These are phyloP conservation scores for Didymella arachidicola DNA, from an alignment of 2,329 filamentous ascomycete genomes.

Conservation along the genomic window DNA sequence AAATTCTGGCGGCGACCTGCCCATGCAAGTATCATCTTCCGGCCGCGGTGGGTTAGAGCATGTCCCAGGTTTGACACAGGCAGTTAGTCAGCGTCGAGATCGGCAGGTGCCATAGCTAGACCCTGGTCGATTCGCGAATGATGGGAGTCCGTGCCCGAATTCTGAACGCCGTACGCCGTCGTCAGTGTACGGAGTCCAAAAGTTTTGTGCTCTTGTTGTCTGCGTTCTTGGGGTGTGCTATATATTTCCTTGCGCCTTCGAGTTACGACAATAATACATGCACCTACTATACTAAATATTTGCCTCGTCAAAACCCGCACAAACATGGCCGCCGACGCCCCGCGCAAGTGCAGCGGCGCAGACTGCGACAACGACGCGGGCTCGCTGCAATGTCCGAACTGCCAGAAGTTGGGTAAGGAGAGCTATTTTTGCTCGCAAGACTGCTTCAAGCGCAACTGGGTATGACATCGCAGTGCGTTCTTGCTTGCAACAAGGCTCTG, in stretches of 20 bases:
- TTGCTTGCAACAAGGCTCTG: constrained; percentile 27
- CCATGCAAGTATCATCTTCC: constrained; percentile 4
- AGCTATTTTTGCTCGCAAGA: constrained; percentile 98
- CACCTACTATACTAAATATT: background rate
- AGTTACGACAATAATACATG: background rate
- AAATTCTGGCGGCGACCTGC: constrained; percentile 14
- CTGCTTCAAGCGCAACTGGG: constrained; percentile 99
- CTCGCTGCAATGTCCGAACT: constrained; percentile 90
- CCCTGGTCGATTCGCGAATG: constrained; percentile 17
- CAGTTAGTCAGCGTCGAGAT: constrained; percentile 34
- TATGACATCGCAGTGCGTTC: constrained; percentile 55
- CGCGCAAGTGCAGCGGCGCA: constrained; percentile 77
- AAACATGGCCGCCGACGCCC: constrained; percentile 51
- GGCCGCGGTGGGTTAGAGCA: constrained; percentile 30
- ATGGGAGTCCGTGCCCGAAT: background rate
- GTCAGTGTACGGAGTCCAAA: constrained; percentile 7
- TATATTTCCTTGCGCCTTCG: constrained; percentile 9
- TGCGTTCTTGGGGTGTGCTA: constrained; percentile 1
- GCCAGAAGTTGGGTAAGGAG: constrained; percentile 86
- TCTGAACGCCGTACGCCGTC: constrained; percentile 3
- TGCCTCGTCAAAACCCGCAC: constrained; percentile 3
- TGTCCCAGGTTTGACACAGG: constrained; percentile 1
- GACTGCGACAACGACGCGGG: constrained; percentile 90
- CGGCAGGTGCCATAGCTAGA: constrained; percentile 23
- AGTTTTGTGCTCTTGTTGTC: constrained; percentile 8